A percentile compares a stretch with the other conserved stretches of the same genome.
phyloP scores from a whole-genome alignment of 768 basidiomycete species.

The Rhodotorula graminis region DNA sequence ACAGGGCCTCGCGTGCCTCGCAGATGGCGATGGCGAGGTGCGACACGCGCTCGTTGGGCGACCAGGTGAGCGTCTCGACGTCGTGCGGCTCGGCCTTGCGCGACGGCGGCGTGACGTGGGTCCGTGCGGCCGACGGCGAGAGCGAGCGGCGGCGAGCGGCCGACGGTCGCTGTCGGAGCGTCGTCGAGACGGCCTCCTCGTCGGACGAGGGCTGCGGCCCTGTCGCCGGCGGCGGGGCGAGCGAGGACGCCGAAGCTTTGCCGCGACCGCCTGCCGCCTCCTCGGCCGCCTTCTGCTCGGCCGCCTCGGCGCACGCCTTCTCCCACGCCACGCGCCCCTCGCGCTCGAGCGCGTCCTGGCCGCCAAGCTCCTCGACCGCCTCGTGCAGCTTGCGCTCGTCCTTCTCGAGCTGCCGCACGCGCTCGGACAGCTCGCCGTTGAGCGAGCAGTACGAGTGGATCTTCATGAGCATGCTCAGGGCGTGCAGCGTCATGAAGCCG shows the following conservation, averaged over 20 bases:
- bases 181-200: not conserved
- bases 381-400: conserved; percentile 53
- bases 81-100: conserved; percentile 1
- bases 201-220: not conserved
- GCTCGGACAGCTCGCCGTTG: conserved; percentile 70
- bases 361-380: conserved; percentile 55
- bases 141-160: not conserved
- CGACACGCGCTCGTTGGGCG: conserved; percentile 63
- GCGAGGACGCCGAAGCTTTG: no score
- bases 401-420: conserved; percentile 39
- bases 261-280: no score
- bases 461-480: conserved; percentile 51
- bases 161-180: not conserved
- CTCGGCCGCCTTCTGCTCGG: not conserved
- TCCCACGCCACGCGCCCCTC: conserved; percentile 24
- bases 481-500: conserved; percentile 80
- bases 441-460: conserved; percentile 89
- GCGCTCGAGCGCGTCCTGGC: conserved; percentile 55
- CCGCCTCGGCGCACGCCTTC: conserved; percentile 2
- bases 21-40: conserved; percentile 68
- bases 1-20: conserved; percentile 70
- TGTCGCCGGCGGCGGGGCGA: not conserved
- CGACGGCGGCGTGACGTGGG: not conserved
- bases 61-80: conserved; percentile 54
- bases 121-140: not conserved